These are phyloP conservation scores for Lachnellula subtilissima DNA, from an alignment of 2,329 filamentous ascomycete genomes.

Conservation along the genomic window DNA sequence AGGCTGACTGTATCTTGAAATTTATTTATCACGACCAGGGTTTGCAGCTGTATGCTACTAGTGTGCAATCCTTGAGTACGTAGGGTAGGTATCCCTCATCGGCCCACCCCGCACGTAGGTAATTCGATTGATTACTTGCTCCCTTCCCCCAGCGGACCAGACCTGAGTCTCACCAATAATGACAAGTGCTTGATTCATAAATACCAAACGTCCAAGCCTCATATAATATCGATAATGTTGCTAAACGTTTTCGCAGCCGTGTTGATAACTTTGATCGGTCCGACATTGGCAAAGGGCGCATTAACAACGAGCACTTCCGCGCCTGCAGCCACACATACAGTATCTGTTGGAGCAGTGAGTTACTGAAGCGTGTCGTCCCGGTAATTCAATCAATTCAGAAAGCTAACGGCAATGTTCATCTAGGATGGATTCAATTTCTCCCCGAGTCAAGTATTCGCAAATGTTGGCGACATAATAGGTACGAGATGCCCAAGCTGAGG, in stretches of 20 bases:
- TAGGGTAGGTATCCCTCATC: background rate
- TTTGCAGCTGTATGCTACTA: background rate
- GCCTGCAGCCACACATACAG: conserved; percentile 23
- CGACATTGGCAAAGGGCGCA: background rate
- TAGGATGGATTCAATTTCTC: conserved; percentile 30
- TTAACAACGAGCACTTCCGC: conserved; percentile 17
- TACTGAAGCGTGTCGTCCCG: background rate
- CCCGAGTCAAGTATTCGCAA: conserved; percentile 34
- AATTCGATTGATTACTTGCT: conserved; percentile 4
- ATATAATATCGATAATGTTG: conserved; percentile 15
- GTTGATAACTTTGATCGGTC: conserved; percentile 11
- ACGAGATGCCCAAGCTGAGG: conserved; percentile 10
- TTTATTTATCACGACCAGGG: background rate
- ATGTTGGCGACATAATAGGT: conserved; percentile 47
- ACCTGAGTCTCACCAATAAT: conserved; percentile 10
- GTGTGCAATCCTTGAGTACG: background rate
- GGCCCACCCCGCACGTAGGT: conserved; percentile 9
- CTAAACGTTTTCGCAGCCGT: conserved; percentile 12
- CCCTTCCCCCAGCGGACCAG: background rate
- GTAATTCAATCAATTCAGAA: background rate
- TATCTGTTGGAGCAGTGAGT: conserved; percentile 32
- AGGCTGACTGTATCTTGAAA: conserved; percentile 1
- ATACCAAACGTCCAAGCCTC: conserved; percentile 3
- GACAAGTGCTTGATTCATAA: conserved; percentile 2
- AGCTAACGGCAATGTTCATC: background rate